Percentiles rank a stretch among this genome's conserved stretches.
Conservation (phyloP, 192 early-diverging fungal genomes). For the Spizellomyces sp. region DNA sequence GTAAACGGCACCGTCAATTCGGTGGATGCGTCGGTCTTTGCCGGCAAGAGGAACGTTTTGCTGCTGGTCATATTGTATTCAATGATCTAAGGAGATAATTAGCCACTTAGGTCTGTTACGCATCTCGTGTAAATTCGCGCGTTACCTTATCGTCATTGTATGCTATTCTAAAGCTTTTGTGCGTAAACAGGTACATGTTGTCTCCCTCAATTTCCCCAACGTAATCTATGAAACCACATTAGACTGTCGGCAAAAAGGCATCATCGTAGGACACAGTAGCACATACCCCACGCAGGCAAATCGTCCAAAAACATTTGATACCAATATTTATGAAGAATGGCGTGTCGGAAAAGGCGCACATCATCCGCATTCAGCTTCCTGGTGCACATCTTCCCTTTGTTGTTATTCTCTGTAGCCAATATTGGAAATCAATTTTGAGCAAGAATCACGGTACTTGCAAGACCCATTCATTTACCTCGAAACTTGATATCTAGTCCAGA, state of each 20-base stretch:
- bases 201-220: slow-evolving; percentile 40
- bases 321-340: slow-evolving; percentile 66
- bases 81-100: slow-evolving; percentile 60
- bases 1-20: slow-evolving; percentile 62
- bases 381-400: slow-evolving; percentile 51
- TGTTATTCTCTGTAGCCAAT: slow-evolving; percentile 16
- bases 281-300: slow-evolving; percentile 54
- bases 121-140: not conserved
- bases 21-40: not conserved
- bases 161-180: slow-evolving; percentile 58
- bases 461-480: slow-evolving; percentile 43
- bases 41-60: slow-evolving; percentile 10
- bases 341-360: slow-evolving; percentile 63
- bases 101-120: not conserved
- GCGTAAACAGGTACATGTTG: slow-evolving; percentile 57
- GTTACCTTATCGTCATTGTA: slow-evolving; percentile 66
- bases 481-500: slow-evolving; percentile 72
- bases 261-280: not conserved
- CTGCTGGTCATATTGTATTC: slow-evolving; percentile 31
- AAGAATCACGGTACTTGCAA: not conserved
- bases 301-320: slow-evolving; percentile 64
- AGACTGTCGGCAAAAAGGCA: not conserved
- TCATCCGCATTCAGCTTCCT: slow-evolving; percentile 44
- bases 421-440: not conserved
- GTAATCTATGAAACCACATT: slow-evolving; percentile 21